These are phyloP conservation scores for Dipsacomyces acuminosporus DNA, from an alignment of 371 early-diverging fungal species.

Conservation along the genomic window DNA sequence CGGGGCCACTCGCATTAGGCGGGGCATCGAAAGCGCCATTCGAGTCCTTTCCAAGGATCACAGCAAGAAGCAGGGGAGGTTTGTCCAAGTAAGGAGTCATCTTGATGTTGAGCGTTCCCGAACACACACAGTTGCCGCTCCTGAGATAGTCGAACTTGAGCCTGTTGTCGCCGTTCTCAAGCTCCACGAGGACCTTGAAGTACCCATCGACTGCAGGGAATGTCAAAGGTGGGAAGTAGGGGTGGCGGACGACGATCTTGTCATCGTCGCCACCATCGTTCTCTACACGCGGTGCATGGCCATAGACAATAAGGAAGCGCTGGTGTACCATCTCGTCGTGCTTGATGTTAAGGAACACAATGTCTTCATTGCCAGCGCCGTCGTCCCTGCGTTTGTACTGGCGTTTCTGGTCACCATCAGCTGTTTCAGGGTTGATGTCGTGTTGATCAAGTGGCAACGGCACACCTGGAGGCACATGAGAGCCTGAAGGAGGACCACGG, in stretches of 20 bases:
- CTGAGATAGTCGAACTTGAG: constrained; percentile 49
- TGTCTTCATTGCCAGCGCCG: constrained; percentile 8
- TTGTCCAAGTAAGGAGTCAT: constrained; percentile 56
- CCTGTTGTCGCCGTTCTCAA: constrained; percentile 55
- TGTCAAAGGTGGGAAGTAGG: constrained; percentile 50
- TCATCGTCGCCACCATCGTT: constrained; percentile 38
- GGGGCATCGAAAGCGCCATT: constrained; percentile 57
- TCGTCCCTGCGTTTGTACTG: not conserved
- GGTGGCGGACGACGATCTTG: constrained; percentile 49
- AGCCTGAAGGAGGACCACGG: not conserved
- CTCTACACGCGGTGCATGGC: constrained; percentile 43
- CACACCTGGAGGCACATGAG: constrained; percentile 19
- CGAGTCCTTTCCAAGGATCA: constrained; percentile 59
- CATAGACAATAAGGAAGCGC: constrained; percentile 57
- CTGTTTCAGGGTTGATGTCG: constrained; percentile 11
- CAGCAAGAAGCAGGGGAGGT: constrained; percentile 55
- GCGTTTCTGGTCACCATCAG: constrained; percentile 10
- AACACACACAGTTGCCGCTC: constrained; percentile 8
- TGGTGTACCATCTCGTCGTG: constrained; percentile 57
- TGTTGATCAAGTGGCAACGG: constrained; percentile 34
- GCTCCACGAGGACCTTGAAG: constrained; percentile 61
- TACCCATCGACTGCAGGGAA: constrained; percentile 58
- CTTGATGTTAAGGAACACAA: constrained; percentile 48
- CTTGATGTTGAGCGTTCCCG: constrained; percentile 41
- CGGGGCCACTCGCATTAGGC: constrained; percentile 47